Evolutionary conservation across 202 grass and related monocot species (phyloP), one percentile per base, ranked within the genome.

Genomic region (Panicum virgatum): DNA sequence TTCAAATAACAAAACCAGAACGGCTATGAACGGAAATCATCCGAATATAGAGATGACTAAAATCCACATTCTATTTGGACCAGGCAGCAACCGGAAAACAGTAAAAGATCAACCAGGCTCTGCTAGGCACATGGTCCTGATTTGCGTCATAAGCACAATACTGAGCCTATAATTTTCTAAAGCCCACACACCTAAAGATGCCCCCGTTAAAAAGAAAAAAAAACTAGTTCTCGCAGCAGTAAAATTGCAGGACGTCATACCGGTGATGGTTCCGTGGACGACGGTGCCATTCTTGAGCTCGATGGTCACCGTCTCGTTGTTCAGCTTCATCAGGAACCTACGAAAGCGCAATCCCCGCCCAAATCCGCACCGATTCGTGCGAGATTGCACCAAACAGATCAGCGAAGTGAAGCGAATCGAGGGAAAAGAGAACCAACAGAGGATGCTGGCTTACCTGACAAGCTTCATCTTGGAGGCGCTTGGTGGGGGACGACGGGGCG

Each of bases 241-340:
- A 84, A 43, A 90, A 54, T 38, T 15, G 40, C 9, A 63, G 26
- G 65, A 75, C n/a, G 29, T 26, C 80, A 54, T 91, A 98, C 96
- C 96, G 47, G 86, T 95, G 83, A 98, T 93, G 76, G 92, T 98
- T 29, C 96, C 92, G 39, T 98, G 96, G 43, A 98, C 96, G 23
- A 94, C 80, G 43, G 88, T 98, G 40, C 96, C 96, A 65, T 98
- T 98, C 92, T 98, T 95, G 48, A 98, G 92, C 90, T 98, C 96
- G 68, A 98, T 95, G 56, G 96, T 95, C 25, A 98, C 92, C 60
- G 96, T 98, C 82, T 98, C 96, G 83, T 98, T 98, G 90, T 95
- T 98, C 58, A 98, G 89, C 96, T 98, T 98, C 96, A 98, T 98
- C 87, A 98, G 90, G 83, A 98, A 98, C 90, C 96, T 98, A 85